Evolutionary conservation across 352 stramenopile species (phyloP), one percentile per base, ranked within the genome.

Genomic region (Pythium coloratum): DNA sequence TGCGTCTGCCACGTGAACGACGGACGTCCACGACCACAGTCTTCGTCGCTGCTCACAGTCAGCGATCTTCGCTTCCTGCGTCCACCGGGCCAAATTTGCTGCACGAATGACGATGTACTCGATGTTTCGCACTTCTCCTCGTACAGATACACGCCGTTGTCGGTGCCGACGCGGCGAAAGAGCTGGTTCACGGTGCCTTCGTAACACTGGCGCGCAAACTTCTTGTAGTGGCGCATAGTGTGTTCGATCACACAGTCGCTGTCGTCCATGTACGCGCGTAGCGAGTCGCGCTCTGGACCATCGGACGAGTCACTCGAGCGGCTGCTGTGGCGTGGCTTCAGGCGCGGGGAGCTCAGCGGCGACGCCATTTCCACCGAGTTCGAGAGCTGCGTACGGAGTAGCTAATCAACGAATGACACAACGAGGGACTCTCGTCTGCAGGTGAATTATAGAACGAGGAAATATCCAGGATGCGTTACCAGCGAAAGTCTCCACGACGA

Each of bases 211-310:
- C 72, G 70, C 62, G 76, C 69, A 40, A 87, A 88, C 47, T 80
- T 70, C 24, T 75, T 61, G 66, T 86, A 88, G 20, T 79, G 76
- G 30, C 76, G 60, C 61, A 82, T 76, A 2, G 82, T 86, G 65
- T 80, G 81, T 47, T 73, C 60, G 40, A 90, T 71, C 67, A 90
- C 85, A 18, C 54, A 67, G 71, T 90, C 80, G 67, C 78, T 86
- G 8, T 77, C 72, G 56, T 33, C 63, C 33, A 72, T 66, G 51
- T 87, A 90, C 59, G 75, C 77, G 4, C 34, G 61, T 49, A 90
- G 46, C 33, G 58, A 67, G 6, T 46, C 68, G 20, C 36, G 34
- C 33, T 63, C 32, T 13, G 64, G 46, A 9, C 36, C 46, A 14
- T 61, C 49, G 36, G 46, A 66, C 8, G 59, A 62, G 60, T n/a